These are phyloP conservation scores for Penicillium silybi DNA, from an alignment of 495 filamentous ascomycete genomes.

Conservation along the genomic window DNA sequence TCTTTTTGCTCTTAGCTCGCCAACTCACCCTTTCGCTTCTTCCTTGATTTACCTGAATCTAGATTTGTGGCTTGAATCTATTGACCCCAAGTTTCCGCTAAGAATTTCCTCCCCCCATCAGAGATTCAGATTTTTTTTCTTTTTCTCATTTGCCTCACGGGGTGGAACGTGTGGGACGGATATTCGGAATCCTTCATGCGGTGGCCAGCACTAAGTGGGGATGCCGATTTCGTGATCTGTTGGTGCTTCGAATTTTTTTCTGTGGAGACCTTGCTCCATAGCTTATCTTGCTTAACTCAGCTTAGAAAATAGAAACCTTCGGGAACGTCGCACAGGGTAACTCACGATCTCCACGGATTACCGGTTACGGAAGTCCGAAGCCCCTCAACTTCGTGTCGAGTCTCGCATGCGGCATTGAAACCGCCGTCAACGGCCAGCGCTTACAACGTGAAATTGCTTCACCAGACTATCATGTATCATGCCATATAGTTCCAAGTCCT, in stretches of 20 bases:
- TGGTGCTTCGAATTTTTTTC: conserved; percentile 31
- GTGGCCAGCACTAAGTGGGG: conserved; percentile 8
- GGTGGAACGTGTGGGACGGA: not conserved
- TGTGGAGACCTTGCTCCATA: conserved; percentile 23
- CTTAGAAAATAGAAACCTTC: conserved; percentile 14
- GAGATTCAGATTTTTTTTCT: not conserved
- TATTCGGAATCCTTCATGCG: conserved; percentile 6
- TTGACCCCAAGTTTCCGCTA: not conserved
- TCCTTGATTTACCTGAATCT: conserved; percentile 1
- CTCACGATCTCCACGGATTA: conserved; percentile 32
- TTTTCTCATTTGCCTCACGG: not conserved
- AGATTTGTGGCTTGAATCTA: not conserved
- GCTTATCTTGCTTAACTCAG: conserved; percentile 24
- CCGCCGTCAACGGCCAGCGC: not conserved
- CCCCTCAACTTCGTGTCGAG: conserved; percentile 16
- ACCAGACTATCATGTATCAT: not conserved
- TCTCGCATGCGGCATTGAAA: not conserved
- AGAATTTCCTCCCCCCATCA: not conserved
- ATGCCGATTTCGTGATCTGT: conserved; percentile 21
- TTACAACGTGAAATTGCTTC: not conserved
- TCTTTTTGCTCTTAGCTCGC: not conserved
- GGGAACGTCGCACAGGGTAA: conserved; percentile 12
- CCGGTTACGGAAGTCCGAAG: conserved; percentile 26
- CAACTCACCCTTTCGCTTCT: not conserved
- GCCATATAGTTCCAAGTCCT: not conserved